These are phyloP conservation scores for Thermochaetoides thermophila DNA, from an alignment of 495 filamentous ascomycete species.

Conservation along the genomic window DNA sequence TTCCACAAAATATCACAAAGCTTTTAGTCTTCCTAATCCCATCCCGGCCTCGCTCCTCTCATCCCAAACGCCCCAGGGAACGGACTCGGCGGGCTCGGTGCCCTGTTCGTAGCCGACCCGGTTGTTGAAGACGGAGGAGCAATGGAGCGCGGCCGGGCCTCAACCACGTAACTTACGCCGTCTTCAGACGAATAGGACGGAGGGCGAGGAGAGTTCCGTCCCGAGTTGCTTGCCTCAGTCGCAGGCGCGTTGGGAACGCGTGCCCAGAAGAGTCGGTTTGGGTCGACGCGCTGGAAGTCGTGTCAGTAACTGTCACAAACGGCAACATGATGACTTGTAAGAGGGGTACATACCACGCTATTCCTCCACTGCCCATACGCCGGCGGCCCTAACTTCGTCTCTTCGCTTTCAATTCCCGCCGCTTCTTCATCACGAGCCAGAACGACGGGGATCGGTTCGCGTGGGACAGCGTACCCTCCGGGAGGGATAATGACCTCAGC, in stretches of 20 bases:
- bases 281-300: constrained; percentile 52
- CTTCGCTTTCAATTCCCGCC: constrained; percentile 34
- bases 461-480: constrained; percentile 46
- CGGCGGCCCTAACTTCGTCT: constrained; percentile 52
- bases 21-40: too few relatives aligned
- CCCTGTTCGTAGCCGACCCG: too few relatives aligned
- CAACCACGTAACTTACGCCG: constrained; percentile 52
- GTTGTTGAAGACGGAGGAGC: constrained; percentile 24
- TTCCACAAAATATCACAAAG: too few relatives aligned
- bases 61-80: constrained; percentile 31
- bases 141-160: constrained; percentile 41
- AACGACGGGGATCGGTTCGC: constrained; percentile 45
- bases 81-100: constrained; percentile 6
- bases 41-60: constrained; percentile 10
- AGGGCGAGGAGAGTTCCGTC: constrained; percentile 30
- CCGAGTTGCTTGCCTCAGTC: neutral
- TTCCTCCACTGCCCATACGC: constrained; percentile 79
- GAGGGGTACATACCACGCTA: constrained; percentile 53
- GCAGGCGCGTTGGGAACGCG: constrained; percentile 18
- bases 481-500: too few relatives aligned
- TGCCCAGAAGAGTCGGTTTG: constrained; percentile 67
- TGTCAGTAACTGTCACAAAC: constrained; percentile 2
- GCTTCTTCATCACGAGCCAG: constrained; percentile 49
- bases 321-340: neutral
- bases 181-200: constrained; percentile 61